These are phyloP conservation scores for Pharnaceum exiguum DNA, from an alignment of 148 eudicot genomes.

Conservation along the genomic window DNA sequence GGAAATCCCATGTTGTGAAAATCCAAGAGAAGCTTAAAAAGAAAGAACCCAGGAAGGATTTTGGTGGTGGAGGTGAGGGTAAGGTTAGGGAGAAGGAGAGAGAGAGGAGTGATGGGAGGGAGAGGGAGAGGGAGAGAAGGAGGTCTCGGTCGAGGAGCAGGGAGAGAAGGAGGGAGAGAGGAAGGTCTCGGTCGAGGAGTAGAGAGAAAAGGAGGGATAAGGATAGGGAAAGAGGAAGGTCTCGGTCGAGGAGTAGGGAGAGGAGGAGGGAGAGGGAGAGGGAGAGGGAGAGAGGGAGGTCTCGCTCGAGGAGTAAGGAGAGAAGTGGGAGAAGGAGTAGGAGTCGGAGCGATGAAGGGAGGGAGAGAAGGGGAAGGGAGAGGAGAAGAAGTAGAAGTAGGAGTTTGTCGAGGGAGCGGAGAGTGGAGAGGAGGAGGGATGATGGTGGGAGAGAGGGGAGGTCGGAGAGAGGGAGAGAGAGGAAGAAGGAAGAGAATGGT, in stretches of 20 bases:
- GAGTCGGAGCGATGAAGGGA: constrained; percentile 16
- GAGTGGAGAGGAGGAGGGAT: constrained; percentile 25
- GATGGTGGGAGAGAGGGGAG: constrained; percentile 19
- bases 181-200: constrained; percentile 6
- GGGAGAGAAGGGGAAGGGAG: constrained; percentile 7
- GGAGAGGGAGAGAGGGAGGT: constrained; percentile 18
- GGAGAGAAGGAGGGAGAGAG: constrained; percentile 13
- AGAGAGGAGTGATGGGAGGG: constrained; percentile 17
- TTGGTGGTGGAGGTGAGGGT: constrained; percentile 26
- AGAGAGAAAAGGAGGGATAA: not conserved
- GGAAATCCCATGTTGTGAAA: constrained; percentile 50
- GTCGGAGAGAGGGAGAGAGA: constrained; percentile 11
- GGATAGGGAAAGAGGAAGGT: constrained; percentile 26
- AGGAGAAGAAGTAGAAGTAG: constrained; percentile 38
- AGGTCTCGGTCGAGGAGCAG: constrained; percentile 14
- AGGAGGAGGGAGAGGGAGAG: constrained; percentile 22
- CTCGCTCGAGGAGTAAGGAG: constrained; percentile 21
- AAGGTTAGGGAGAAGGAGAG: constrained; percentile 16
- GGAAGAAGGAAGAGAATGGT: constrained; percentile 31
- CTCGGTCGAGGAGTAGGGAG: constrained; percentile 21
- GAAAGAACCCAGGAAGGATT: constrained; percentile 20
- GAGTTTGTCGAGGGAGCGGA: constrained; percentile 33
- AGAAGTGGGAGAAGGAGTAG: constrained; percentile 32
- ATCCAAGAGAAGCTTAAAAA: constrained; percentile 71
- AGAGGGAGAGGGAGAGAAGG: constrained; percentile 20